Evolutionary conservation across 2,329 filamentous ascomycete genomes (phyloP).

Genomic region (Trichoderma harzianum): DNA sequence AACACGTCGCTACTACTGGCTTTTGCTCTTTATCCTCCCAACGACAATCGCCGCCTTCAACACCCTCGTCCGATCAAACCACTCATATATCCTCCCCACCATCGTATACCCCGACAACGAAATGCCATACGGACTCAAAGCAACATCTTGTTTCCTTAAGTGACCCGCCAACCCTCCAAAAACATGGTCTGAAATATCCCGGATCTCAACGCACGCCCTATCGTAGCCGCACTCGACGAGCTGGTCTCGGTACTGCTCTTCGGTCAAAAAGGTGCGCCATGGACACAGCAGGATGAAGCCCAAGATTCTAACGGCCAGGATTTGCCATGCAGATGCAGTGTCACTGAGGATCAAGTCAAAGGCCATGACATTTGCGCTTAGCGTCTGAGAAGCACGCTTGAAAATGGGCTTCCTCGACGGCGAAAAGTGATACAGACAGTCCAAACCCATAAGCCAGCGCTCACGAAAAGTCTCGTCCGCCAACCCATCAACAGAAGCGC

Average conservation of each 20-base stretch:
- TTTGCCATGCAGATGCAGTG: conserved; percentile 28
- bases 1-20: background rate
- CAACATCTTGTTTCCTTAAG: conserved; percentile 36
- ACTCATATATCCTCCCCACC: conserved; percentile 37
- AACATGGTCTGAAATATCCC: conserved; percentile 51
- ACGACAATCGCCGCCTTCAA: conserved; percentile 37
- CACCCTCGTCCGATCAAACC: conserved; percentile 35
- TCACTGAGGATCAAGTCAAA: conserved; percentile 50
- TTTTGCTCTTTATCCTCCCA: conserved; percentile 21
- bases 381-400: conserved; percentile 35
- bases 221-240: conserved; percentile 49
- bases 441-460: conserved; percentile 53
- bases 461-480: conserved; percentile 23
- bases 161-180: conserved; percentile 48
- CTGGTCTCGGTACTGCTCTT: conserved; percentile 42
- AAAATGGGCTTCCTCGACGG: conserved; percentile 50
- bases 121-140: conserved; percentile 35
- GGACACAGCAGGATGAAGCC: conserved; percentile 49
- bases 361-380: conserved; percentile 50
- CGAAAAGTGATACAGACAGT: conserved; percentile 55
- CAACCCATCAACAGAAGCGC: conserved; percentile 21
- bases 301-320: conserved; percentile 38
- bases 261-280: conserved; percentile 45
- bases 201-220: conserved; percentile 37
- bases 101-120: conserved; percentile 37